Evolutionary conservation across 1,284 basidiomycete genomes (phyloP).

Genomic region (Sphaerobolus stellatus): DNA sequence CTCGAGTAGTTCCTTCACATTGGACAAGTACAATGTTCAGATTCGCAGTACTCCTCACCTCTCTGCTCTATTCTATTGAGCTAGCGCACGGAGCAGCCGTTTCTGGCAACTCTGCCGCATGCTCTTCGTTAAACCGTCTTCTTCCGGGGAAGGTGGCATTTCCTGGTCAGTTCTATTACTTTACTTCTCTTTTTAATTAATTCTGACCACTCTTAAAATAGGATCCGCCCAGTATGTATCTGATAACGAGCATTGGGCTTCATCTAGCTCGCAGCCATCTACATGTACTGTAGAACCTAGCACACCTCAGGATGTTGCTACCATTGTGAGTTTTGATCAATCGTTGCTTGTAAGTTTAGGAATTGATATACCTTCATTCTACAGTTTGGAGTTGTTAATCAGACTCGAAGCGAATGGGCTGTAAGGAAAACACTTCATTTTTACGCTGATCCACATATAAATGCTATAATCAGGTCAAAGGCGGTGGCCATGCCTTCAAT

Average conservation of each 20-base stretch:
- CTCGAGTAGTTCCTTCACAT: too few species aligned
- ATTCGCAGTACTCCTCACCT: too few species aligned
- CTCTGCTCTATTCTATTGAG: too few species aligned
- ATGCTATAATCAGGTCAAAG: too few species aligned
- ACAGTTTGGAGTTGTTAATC: neutral
- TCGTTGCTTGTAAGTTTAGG: neutral
- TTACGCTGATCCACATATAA: neutral
- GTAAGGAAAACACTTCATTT: neutral
- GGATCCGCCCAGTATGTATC: neutral
- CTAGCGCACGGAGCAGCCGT: too few species aligned
- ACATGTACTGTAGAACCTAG: neutral
- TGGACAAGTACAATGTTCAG: too few species aligned
- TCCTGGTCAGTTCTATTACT: neutral
- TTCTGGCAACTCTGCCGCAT: too few species aligned
- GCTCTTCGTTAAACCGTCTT: neutral
- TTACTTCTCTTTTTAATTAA: too few species aligned
- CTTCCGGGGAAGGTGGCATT: neutral
- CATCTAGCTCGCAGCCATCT: neutral
- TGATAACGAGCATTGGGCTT: neutral
- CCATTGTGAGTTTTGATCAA: neutral
- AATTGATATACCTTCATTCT: too few species aligned
- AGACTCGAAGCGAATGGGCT: neutral
- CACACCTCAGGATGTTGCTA: neutral
- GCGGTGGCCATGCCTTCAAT: slow-evolving; percentile 25
- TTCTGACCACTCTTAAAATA: too few species aligned